Evolutionary conservation across 352 stramenopile genomes (phyloP).

Genomic region (Globisporangium polare): DNA sequence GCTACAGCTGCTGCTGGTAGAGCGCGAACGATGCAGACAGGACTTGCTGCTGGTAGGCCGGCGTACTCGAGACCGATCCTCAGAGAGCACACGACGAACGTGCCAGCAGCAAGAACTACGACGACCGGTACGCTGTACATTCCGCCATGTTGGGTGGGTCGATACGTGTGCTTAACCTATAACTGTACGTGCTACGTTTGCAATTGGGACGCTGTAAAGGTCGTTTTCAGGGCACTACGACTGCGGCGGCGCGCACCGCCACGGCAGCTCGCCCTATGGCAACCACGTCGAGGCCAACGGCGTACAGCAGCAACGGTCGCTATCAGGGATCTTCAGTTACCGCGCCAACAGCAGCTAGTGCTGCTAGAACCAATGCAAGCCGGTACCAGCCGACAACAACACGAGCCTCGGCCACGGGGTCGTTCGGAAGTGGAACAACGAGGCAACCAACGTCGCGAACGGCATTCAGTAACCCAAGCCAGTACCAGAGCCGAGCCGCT

Average conservation of each 20-base stretch:
- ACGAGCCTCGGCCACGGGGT: background rate
- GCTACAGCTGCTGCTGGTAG: background rate
- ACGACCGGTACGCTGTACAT: background rate
- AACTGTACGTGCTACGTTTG: background rate
- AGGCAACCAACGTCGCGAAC: conserved; percentile 1
- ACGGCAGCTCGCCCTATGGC: background rate
- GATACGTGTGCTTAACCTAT: background rate
- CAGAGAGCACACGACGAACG: conserved; percentile 12
- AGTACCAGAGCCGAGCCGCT: conserved; percentile 3
- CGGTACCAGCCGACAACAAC: background rate
- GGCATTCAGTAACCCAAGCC: background rate
- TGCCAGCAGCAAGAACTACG: conserved; percentile 5
- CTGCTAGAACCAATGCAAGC: background rate
- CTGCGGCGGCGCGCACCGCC: background rate
- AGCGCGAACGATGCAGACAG: background rate
- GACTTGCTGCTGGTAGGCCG: background rate
- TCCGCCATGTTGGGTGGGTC: background rate
- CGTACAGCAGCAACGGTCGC: conserved; percentile 1
- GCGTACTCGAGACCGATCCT: conserved; percentile 8
- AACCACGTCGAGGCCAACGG: background rate
- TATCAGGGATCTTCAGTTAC: background rate
- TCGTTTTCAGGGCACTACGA: conserved; percentile 6
- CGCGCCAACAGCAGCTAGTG: background rate
- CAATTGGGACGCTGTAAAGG: background rate
- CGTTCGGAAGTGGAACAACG: background rate